Percentiles rank a stretch among this genome's conserved stretches.
Evolutionary conservation across 257 asterid genomes (phyloP).

Genomic region (Leptodermis oblonga): DNA sequence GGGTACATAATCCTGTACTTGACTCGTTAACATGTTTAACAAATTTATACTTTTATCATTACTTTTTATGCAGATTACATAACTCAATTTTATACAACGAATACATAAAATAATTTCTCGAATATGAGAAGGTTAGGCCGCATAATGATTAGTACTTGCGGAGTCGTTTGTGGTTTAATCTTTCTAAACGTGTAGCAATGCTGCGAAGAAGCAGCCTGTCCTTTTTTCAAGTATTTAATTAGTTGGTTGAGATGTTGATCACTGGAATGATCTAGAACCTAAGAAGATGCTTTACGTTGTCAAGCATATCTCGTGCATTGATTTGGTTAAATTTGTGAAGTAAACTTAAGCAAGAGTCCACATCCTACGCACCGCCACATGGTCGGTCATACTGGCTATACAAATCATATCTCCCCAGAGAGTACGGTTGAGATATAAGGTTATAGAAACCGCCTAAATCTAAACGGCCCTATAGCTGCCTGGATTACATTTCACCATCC

Average conservation of each 20-base stretch:
- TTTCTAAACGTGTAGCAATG: slow-evolving; percentile 1
- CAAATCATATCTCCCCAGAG: too few species aligned
- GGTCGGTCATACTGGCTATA: too few species aligned
- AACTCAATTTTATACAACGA: too few species aligned
- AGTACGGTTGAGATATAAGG: too few species aligned
- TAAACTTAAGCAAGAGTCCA: not conserved
- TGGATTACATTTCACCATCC: not conserved
- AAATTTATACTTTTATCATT: too few species aligned
- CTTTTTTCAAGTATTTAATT: too few species aligned
- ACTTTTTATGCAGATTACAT: too few species aligned
- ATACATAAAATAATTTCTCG: too few species aligned
- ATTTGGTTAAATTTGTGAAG: not conserved
- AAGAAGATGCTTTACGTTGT: not conserved
- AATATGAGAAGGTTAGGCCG: too few species aligned
- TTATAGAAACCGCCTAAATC: not conserved
- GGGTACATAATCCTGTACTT: too few species aligned
- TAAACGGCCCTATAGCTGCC: not conserved
- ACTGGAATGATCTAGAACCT: not conserved
- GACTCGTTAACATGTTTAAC: too few species aligned
- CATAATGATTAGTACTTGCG: too few species aligned
- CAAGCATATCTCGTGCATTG: not conserved
- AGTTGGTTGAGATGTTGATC: not conserved
- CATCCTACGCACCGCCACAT: not conserved
- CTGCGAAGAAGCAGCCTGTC: not conserved
- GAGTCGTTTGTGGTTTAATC: not conserved